Evolutionary conservation across 345 rosid species (phyloP).

Genomic region (Linum lewisii): DNA sequence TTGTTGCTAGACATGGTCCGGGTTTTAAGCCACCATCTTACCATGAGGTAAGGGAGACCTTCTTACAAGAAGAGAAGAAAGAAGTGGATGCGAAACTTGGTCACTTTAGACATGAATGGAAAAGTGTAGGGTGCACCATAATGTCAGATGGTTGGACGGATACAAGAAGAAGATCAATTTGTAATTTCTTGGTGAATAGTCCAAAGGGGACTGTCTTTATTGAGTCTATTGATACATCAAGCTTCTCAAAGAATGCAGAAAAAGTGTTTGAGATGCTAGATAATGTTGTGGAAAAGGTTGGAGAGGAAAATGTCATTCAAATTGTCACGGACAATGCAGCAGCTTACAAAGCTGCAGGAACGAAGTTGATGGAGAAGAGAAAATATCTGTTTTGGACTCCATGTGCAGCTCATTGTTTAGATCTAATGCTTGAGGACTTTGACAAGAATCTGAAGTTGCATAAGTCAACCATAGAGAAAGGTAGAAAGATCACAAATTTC

Average conservation of each 20-base stretch:
- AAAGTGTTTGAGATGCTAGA: slow-evolving; percentile 4
- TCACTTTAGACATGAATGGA: background rate
- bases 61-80: background rate
- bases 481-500: background rate
- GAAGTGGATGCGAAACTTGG: background rate
- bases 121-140: background rate
- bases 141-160: slow-evolving; percentile 5
- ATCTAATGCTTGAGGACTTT: slow-evolving; percentile 1
- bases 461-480: background rate
- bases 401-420: background rate
- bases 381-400: slow-evolving; percentile 2
- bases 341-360: background rate
- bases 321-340: slow-evolving; percentile 8
- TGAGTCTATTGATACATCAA: slow-evolving; percentile 1
- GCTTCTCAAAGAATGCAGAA: background rate
- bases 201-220: slow-evolving; percentile 4
- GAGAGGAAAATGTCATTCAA: slow-evolving; percentile 6
- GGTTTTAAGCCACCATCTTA: background rate
- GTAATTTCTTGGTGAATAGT: slow-evolving; percentile 5
- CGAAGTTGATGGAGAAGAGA: background rate
- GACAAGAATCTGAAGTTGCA: background rate
- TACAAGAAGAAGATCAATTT: background rate
- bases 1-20: background rate
- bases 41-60: background rate
- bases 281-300: background rate